Percentiles rank a stretch among this genome's conserved stretches.
phyloP scores from a whole-genome alignment of 2,329 filamentous ascomycete genomes.

The Microdochium trichocladiopsis region DNA sequence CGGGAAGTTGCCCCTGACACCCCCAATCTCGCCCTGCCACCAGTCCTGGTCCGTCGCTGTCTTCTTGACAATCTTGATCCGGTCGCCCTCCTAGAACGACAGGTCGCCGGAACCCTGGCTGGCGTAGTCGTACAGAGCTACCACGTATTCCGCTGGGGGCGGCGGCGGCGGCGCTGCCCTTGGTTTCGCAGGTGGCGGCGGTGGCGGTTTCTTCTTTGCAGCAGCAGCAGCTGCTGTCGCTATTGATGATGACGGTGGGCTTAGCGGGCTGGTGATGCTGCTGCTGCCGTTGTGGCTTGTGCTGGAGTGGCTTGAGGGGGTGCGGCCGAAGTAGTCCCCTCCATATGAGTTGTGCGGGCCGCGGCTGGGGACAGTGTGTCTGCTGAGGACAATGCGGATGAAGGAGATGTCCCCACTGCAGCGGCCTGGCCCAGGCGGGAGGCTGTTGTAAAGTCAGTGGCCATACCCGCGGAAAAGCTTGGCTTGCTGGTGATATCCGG shows the following conservation, averaged over 20 bases:
- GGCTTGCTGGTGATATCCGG: constrained; percentile 19
- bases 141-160: constrained; percentile 51
- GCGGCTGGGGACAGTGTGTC: constrained; percentile 19
- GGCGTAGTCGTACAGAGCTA: constrained; percentile 68
- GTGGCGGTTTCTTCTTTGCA: constrained; percentile 67
- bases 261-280: constrained; percentile 1
- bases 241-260: not conserved
- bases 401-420: constrained; percentile 18
- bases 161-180: no score
- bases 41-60: constrained; percentile 77
- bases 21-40: constrained; percentile 76
- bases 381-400: constrained; percentile 15
- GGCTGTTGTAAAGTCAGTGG: constrained; percentile 36
- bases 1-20: constrained; percentile 65
- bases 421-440: constrained; percentile 27
- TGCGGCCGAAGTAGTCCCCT: not conserved
- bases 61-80: constrained; percentile 70
- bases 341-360: constrained; percentile 15
- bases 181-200: no score
- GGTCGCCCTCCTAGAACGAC: constrained; percentile 68
- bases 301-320: not conserved
- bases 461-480: constrained; percentile 19
- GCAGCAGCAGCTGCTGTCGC: constrained; percentile 24
- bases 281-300: constrained; percentile 12
- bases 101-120: constrained; percentile 66